Conservation (phyloP, 2,329 filamentous ascomycete genomes). For the Diaporthe aspalathi region DNA sequence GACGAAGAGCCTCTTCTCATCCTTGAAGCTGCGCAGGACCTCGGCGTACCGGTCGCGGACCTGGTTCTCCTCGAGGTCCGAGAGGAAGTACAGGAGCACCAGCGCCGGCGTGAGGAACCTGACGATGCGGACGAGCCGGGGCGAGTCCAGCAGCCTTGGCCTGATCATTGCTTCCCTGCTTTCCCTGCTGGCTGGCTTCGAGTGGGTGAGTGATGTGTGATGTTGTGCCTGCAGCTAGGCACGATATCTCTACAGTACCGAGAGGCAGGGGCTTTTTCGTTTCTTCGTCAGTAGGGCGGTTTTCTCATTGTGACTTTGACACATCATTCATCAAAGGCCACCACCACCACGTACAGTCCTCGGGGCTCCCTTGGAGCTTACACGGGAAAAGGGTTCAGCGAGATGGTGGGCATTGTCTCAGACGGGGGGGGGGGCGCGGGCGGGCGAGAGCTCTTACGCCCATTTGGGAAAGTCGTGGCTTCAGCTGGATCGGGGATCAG, state of each 20-base stretch:
- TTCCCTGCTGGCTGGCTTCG: background rate
- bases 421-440: background rate
- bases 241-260: too few species aligned
- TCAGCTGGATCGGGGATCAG: conserved; percentile 29
- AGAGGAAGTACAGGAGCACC: conserved; percentile 45
- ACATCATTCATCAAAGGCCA: conserved; percentile 20
- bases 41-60: conserved; percentile 41
- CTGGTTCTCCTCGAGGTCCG: conserved; percentile 40
- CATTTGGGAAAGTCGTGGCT: conserved; percentile 11
- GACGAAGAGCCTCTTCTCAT: conserved; percentile 49
- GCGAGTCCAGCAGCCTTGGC: conserved; percentile 44
- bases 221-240: background rate
- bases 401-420: conserved; percentile 20
- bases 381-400: conserved; percentile 20
- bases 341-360: background rate
- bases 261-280: too few species aligned
- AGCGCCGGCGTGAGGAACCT: conserved; percentile 44
- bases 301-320: conserved; percentile 23
- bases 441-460: conserved; percentile 1
- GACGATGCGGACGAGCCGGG: conserved; percentile 44
- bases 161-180: conserved; percentile 3
- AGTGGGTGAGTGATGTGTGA: too few species aligned
- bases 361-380: conserved; percentile 26
- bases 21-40: conserved; percentile 47
- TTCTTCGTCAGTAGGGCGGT: too few species aligned